These are phyloP conservation scores for Elymus sibiricus DNA, from an alignment of 176 grass and related monocot genomes.

Conservation along the genomic window DNA sequence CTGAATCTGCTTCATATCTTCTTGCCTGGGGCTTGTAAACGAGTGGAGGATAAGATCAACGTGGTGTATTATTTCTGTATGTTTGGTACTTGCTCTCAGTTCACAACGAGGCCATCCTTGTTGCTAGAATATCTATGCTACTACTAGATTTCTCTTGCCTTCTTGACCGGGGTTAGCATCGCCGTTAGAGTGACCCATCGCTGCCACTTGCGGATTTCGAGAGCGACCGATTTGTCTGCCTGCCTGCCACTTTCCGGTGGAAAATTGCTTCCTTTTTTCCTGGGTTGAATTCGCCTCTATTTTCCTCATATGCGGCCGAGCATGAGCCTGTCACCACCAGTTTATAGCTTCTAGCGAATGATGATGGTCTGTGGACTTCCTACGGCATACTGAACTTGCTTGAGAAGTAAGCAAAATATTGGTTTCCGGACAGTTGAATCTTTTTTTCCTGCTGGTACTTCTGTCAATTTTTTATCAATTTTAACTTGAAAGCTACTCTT, in stretches of 20 bases:
- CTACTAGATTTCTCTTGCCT: not conserved
- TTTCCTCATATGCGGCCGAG: not conserved
- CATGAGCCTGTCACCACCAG: not conserved
- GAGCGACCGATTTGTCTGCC: not conserved
- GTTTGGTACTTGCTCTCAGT: too few species aligned
- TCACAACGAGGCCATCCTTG: not conserved
- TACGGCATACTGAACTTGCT: not conserved
- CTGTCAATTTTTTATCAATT: not conserved
- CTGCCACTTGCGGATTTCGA: not conserved
- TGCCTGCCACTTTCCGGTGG: conserved; percentile 15
- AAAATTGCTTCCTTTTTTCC: not conserved
- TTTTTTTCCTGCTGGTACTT: not conserved
- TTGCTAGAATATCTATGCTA: not conserved
- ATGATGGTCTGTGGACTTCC: not conserved
- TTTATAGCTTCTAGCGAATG: not conserved
- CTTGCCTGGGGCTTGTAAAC: not conserved
- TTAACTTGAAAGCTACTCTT: not conserved
- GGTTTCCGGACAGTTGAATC: too few species aligned
- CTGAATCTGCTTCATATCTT: not conserved
- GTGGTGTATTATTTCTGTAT: not conserved
- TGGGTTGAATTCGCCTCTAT: not conserved
- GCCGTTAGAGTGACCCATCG: not conserved
- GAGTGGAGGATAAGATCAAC: not conserved
- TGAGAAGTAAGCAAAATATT: not conserved
- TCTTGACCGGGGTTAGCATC: not conserved